Base-by-base conservation (phyloP, 257 asterid genomes). In the Penstemon eatonii region DNA sequence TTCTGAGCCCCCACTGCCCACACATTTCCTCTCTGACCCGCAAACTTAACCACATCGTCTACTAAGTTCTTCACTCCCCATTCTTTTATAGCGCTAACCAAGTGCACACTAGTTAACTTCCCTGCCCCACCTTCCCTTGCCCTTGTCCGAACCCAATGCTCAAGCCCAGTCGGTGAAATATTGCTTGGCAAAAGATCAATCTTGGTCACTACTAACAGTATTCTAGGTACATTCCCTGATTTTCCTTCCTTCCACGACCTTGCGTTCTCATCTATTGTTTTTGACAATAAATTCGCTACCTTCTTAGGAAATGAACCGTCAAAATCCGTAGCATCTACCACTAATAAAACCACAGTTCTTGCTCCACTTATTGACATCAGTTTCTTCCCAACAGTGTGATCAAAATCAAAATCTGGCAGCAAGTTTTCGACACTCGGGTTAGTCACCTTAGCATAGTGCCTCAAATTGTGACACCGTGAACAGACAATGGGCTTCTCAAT, bases 1-100 rank as follows among this genome's bases (percentile, higher is more conserved):
- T 93, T 93, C 73, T 90, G 97, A 18, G 92, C 96, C 61, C 97
- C 99, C 13, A 93, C 84, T 0, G 92, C 87, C 97, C 99, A 93
- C 18, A 91, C 96, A 37, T 82, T 87, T 60, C 99, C 99, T 81
- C 96, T 79, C 25, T 80, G 69, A 64, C 97, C 99, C 0, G 89
- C 94, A 80, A 87, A 76, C 36, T 45, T 75, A 37, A 86, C 85
- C 76, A 88, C 89, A 72, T 90, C 97, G 73, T 89, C 92, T 49
- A 87, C 81, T 77, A 93, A 84, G 60, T 79, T 89, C 87, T 80
- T 87, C 71, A 93, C 72, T 41, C 97, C 97, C 99, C 97, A 93
- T 43, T 88, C 88, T 68, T 36, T 90, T 75, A 87, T 71, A 49
- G 96, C 94, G 70, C 97, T 91, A 77, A 93, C 95, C 79, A 93